Evolutionary conservation across 2,329 filamentous ascomycete species (phyloP), one percentile per base, ranked within the genome.

Genomic region (Metarhizium guizhouense): DNA sequence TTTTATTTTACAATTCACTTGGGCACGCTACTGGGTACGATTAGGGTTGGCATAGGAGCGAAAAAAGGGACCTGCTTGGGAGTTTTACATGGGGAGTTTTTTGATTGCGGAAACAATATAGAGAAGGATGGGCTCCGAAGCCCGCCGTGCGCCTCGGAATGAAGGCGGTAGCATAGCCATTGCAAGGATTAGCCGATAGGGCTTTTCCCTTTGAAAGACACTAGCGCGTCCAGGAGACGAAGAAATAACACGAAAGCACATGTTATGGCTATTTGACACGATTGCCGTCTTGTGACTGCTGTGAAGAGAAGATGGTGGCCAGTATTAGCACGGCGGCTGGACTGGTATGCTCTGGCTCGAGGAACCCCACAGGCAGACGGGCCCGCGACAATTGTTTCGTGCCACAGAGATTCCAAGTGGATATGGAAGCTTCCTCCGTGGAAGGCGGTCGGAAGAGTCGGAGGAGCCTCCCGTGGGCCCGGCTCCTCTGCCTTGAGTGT

Each of bases 201-300:
- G 42, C 42, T 18, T 20, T 18, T 18, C n/a, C 32, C n/a, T 45
- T 45, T 47, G 20, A n/a, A 40, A 1, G n/a, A 53, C 29, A 53
- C 30, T 49, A 50, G 32, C 52, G 3, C 52, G 45, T 54, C 52
- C 45, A 42, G 52, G 45, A 54, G 52, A 54, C 52, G 52, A 49
- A 49, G 20, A 32, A 48, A 36, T 30, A 54, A 25, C 25, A 25
- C 25, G 25, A 34, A 11, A 34, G 10, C 32, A 34, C 32, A 34
- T 34, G 32, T 11, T 34, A 7, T 34, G 32, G 32, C 32, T 34
- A 8, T 25, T 20, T 20, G 25, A 25, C 25, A 25, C 25, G 25
- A 25, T 25, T 3, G 25, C 3, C 25, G 25, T 25, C 25, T 4
- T 25, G 3, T 25, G 25, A 25, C 25, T 25, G 25, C 25, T 25